Conservation (phyloP, 352 stramenopile species). For the Pythium brassicae region DNA sequence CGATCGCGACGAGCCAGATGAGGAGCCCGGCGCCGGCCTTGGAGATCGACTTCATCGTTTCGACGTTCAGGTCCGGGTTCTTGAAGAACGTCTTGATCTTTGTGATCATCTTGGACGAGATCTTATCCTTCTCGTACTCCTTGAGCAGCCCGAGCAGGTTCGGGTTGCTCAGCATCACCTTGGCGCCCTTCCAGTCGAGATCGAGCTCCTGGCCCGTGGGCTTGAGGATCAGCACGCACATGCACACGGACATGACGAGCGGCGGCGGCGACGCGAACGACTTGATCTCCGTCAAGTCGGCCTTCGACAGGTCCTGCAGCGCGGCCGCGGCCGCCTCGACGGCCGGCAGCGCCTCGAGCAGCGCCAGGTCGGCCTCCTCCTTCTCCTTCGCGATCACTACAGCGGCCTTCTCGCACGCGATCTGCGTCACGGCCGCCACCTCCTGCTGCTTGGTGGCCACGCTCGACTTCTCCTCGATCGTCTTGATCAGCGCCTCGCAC, state of each 20-base stretch:
- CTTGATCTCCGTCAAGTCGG: conserved; percentile 95
- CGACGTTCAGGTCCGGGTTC: conserved; percentile 91
- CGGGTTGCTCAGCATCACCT: conserved; percentile 93
- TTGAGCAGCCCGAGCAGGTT: conserved; percentile 91
- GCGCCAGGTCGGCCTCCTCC: conserved; percentile 88
- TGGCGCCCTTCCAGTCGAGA: conserved; percentile 91
- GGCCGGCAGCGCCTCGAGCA: conserved; percentile 91
- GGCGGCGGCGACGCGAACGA: conserved; percentile 92
- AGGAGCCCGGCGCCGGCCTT: conserved; percentile 88
- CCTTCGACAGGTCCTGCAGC: conserved; percentile 93
- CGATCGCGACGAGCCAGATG: conserved; percentile 93
- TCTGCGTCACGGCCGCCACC: conserved; percentile 87
- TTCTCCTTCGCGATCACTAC: conserved; percentile 91
- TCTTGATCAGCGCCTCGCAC: conserved; percentile 92
- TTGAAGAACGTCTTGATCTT: conserved; percentile 95
- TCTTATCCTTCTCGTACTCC: conserved; percentile 95
- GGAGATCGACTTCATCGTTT: conserved; percentile 95
- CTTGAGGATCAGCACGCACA: conserved; percentile 89
- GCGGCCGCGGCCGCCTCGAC: conserved; percentile 91
- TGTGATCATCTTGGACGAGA: conserved; percentile 94
- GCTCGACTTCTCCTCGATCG: conserved; percentile 92
- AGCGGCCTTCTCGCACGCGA: conserved; percentile 88
- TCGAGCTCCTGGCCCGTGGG: conserved; percentile 91
- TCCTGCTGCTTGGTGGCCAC: conserved; percentile 91
- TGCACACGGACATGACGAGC: conserved; percentile 92